Base-by-base conservation (phyloP, 169 alveolate species). In the Babesia divergens region DNA sequence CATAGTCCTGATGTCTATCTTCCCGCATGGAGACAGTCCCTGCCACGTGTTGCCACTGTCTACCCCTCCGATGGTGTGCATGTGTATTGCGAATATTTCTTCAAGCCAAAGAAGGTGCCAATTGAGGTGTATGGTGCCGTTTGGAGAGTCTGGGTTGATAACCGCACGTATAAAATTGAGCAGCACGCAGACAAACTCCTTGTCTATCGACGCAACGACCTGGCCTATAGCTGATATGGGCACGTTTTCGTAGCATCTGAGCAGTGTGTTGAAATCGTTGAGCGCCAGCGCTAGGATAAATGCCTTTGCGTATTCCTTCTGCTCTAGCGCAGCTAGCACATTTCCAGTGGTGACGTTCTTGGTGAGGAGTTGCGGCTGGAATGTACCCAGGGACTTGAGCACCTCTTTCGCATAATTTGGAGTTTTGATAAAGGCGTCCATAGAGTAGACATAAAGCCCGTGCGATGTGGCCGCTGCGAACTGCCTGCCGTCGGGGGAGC, bases 231-330 rank as follows among this genome's bases (percentile, higher is more conserved):
- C 50, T 44, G 51, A 47, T 26, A 71, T 62, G 8, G 95, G 95
- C 35, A 86, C 84, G 20, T 53, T 64, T 40, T 75, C 90, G 66
- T 91, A 91, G 22, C 79, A 84, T 20, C 74, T 76, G 35, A 74
- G 65, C 42, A 91, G 74, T 52, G 86, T 69, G 34, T 89, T 84
- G 52, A 84, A 89, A 68, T 89, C 77, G 68, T 91, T 91, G 80
- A 91, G 65, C 13, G 95, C 95, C 34, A 91, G 68, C 26, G 92
- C 84, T 50, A 91, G 56, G 22, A 91, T 84, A 59, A 91, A 86
- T 4, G 93, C 91, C 50, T 77, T 64, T 28, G 59, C 54, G 64
- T 79, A 83, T 35, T 91, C 94, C 13, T 81, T 77, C n/a, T 71
- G 65, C 62, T 79, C 75, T 34, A 91, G 55, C 6, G 89, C 64